Percentiles rank a stretch among this genome's conserved stretches.
phyloP scores from a whole-genome alignment of 202 grass and related monocot species.

The Eragrostis tef region DNA sequence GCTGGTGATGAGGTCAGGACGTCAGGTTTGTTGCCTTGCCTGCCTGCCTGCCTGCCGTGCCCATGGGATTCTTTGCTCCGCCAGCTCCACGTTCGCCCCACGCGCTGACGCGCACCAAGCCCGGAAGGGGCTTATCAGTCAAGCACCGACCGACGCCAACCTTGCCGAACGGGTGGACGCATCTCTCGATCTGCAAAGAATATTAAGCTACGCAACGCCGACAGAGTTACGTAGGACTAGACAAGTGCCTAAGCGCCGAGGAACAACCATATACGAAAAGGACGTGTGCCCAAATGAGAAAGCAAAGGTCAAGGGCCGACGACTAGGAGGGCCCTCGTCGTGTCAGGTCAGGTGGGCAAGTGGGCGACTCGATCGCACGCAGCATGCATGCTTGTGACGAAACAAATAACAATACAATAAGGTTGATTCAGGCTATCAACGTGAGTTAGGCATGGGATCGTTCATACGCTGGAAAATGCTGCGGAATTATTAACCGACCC shows the following conservation, averaged over 20 bases:
- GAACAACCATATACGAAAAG: background rate
- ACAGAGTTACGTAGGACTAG: background rate
- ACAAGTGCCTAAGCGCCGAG: conserved; percentile 5
- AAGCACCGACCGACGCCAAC: background rate
- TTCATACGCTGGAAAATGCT: background rate
- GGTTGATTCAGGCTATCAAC: background rate
- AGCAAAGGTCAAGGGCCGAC: background rate
- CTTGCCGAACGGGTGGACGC: background rate
- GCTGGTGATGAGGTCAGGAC: background rate
- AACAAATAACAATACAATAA: background rate
- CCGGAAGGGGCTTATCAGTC: background rate
- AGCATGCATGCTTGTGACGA: background rate
- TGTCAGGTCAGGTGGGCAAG: background rate
- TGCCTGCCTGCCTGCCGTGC: background rate
- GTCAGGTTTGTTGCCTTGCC: background rate
- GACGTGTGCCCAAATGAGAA: background rate
- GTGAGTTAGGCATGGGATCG: background rate
- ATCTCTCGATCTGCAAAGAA: background rate
- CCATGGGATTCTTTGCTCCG: conserved; percentile 38
- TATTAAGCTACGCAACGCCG: background rate
- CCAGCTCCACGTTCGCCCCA: conserved; percentile 48
- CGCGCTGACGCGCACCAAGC: conserved; percentile 38
- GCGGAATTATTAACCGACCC: background rate
- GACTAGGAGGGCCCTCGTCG: background rate
- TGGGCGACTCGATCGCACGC: background rate